These are phyloP conservation scores for Cubamyces lactineus DNA, from an alignment of 768 basidiomycete genomes.

Conservation along the genomic window DNA sequence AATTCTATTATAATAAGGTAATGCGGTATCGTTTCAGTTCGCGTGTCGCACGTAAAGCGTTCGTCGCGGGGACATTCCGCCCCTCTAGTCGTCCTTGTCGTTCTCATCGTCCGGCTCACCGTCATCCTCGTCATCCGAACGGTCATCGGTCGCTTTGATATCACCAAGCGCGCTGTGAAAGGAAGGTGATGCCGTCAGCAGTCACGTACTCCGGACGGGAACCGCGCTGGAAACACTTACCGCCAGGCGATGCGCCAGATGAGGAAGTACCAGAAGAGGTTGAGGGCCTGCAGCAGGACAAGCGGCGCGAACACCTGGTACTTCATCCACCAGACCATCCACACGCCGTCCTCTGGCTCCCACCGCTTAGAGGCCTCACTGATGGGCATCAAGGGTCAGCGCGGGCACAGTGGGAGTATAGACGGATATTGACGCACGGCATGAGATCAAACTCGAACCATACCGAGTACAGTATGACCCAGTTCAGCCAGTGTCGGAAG, in stretches of 20 bases:
- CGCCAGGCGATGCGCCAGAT: constrained; percentile 77
- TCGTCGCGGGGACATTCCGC: not conserved
- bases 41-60: constrained; percentile 1
- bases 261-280: constrained; percentile 92
- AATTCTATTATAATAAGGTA: constrained; percentile 1
- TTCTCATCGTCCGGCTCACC: constrained; percentile 41
- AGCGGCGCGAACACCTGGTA: constrained; percentile 81
- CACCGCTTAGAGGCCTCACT: constrained; percentile 62
- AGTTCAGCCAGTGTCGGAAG: constrained; percentile 90
- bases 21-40: not conserved
- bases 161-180: constrained; percentile 55
- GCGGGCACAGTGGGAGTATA: not conserved
- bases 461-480: constrained; percentile 85
- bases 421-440: constrained; percentile 56
- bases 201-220: not conserved
- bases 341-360: constrained; percentile 64
- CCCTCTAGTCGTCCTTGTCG: constrained; percentile 37
- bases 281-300: constrained; percentile 76
- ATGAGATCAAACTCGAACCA: constrained; percentile 76
- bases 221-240: constrained; percentile 44
- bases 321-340: constrained; percentile 77
- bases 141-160: constrained; percentile 59
- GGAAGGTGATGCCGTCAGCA: not conserved
- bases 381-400: not conserved
- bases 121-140: constrained; percentile 80